phyloP scores from a whole-genome alignment of 75 land plant species.

The Pinus tabuliformis region DNA sequence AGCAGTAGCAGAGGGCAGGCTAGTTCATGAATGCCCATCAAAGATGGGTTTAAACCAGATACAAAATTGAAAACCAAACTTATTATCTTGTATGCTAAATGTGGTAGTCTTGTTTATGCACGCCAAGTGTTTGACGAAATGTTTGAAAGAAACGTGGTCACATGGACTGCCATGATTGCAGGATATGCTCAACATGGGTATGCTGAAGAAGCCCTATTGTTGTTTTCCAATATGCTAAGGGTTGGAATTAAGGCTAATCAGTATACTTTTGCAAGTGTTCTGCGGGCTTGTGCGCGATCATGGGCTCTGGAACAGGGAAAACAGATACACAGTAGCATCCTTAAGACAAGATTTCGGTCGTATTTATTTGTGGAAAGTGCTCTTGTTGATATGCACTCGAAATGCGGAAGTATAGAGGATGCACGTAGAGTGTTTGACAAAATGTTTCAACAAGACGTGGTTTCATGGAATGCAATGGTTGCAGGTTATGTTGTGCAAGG shows the following conservation, averaged over 20 bases:
- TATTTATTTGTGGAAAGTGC: conserved; percentile 28
- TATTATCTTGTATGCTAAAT: background rate
- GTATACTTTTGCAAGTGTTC: background rate
- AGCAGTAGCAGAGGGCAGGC: conserved; percentile 6
- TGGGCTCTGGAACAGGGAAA: conserved; percentile 21
- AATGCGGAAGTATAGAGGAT: conserved; percentile 22
- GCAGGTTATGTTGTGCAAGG: conserved; percentile 32
- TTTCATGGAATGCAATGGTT: conserved; percentile 56
- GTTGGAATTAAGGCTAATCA: conserved; percentile 3
- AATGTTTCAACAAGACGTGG: conserved; percentile 33
- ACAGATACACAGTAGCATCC: conserved; percentile 23
- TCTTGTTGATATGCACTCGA: conserved; percentile 32
- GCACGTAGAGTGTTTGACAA: conserved; percentile 38
- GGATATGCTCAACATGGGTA: conserved; percentile 11
- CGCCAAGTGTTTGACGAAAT: background rate
- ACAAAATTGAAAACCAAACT: background rate
- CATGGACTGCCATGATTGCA: conserved; percentile 44
- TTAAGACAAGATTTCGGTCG: conserved; percentile 12
- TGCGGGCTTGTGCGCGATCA: conserved; percentile 3
- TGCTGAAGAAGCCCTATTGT: conserved; percentile 13
- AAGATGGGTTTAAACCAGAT: conserved; percentile 10
- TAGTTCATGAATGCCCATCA: background rate
- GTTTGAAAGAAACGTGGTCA: background rate
- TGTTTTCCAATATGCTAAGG: conserved; percentile 30
- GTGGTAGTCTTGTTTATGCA: background rate